phyloP scores from a whole-genome alignment of 345 rosid species.

The Eucalyptus caleyi region DNA sequence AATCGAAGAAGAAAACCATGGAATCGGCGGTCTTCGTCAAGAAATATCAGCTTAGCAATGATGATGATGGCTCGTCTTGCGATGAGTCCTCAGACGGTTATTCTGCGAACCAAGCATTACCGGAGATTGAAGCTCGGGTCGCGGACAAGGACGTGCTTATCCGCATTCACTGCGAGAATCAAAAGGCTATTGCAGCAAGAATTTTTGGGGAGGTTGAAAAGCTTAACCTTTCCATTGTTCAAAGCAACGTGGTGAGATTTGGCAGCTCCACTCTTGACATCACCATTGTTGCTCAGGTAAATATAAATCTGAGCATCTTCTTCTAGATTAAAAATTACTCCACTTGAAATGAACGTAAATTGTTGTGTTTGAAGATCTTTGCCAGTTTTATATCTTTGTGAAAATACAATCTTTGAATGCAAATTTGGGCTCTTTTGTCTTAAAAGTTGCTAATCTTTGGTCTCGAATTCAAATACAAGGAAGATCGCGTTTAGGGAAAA shows the following conservation, averaged over 20 bases:
- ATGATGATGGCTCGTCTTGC: background rate
- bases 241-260: conserved; percentile 6
- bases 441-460: background rate
- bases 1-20: background rate
- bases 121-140: conserved; percentile 5
- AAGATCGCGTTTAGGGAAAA: background rate
- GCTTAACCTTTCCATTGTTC: background rate
- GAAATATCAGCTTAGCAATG: background rate
- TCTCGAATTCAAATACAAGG: background rate
- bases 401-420: background rate
- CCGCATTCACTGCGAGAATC: conserved; percentile 3
- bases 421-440: background rate
- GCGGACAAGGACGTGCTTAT: conserved; percentile 4
- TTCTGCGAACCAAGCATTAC: background rate
- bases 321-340: background rate
- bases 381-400: background rate
- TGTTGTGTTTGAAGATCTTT: background rate
- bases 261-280: conserved; percentile 3
- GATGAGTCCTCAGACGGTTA: background rate
- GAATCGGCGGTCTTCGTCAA: background rate
- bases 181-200: background rate
- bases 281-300: conserved; percentile 13
- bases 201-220: conserved; percentile 7
- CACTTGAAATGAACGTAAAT: background rate
- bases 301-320: background rate